These are phyloP conservation scores for Phytophthora chlamydospora DNA, from an alignment of 352 stramenopile species.

Conservation along the genomic window DNA sequence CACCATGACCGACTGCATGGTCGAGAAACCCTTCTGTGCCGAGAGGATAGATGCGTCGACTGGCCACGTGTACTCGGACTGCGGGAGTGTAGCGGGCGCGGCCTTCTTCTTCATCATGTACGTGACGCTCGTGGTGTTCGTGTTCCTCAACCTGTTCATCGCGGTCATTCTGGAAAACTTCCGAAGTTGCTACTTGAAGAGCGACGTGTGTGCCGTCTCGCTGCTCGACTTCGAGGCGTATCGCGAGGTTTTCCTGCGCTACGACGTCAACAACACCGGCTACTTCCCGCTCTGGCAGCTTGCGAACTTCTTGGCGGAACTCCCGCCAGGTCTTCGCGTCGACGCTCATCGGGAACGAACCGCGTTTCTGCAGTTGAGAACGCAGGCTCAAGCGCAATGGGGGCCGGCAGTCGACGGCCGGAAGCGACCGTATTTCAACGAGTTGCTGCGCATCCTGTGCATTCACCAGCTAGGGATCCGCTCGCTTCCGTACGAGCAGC, in stretches of 20 bases:
- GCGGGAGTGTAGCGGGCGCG: conserved; percentile 48
- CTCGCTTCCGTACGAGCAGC: conserved; percentile 79
- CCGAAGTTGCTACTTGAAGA: conserved; percentile 78
- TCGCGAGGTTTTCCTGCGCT: conserved; percentile 70
- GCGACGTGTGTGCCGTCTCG: conserved; percentile 74
- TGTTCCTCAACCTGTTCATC: conserved; percentile 87
- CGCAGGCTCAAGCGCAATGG: conserved; percentile 64
- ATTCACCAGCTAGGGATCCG: conserved; percentile 86
- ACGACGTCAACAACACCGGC: conserved; percentile 59
- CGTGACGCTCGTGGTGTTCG: conserved; percentile 79
- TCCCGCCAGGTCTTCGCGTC: conserved; percentile 60
- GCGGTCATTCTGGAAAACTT: conserved; percentile 87
- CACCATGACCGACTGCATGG: conserved; percentile 85
- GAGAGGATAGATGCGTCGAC: conserved; percentile 43
- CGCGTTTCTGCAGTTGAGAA: conserved; percentile 74
- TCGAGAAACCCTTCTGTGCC: conserved; percentile 58
- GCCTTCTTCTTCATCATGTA: conserved; percentile 76
- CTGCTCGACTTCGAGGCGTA: conserved; percentile 81
- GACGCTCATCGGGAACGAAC: conserved; percentile 47
- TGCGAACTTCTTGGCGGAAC: conserved; percentile 54
- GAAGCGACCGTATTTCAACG: conserved; percentile 77
- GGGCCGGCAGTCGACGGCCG: conserved; percentile 33
- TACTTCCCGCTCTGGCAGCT: conserved; percentile 75
- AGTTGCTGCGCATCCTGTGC: conserved; percentile 73
- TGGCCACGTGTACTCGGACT: conserved; percentile 61